Conservation (phyloP, 169 alveolate genomes). For the Plasmodium ovale region DNA sequence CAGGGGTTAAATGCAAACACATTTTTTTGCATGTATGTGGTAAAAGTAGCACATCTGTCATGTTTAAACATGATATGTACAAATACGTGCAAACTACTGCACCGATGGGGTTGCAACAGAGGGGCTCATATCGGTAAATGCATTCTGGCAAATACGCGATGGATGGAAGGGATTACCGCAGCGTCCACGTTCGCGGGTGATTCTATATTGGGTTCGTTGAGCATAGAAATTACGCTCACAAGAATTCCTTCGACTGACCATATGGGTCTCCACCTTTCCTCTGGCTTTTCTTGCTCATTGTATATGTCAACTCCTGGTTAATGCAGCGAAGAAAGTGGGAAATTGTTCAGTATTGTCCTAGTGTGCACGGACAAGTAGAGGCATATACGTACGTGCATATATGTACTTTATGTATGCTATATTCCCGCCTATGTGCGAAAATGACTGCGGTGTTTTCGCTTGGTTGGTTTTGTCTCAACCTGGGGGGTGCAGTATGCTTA, state of each 20-base stretch:
- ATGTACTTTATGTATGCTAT: neutral
- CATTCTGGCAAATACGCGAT: too few species aligned
- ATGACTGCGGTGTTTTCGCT: neutral
- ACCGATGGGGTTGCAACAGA: too few species aligned
- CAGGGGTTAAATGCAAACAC: neutral
- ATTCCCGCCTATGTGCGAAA: neutral
- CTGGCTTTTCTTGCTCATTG: slow-evolving; percentile 97
- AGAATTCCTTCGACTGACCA: slow-evolving; percentile 97
- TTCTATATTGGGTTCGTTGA: slow-evolving; percentile 96
- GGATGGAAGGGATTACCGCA: slow-evolving; percentile 80
- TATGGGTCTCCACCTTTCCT: slow-evolving; percentile 99
- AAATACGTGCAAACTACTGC: too few species aligned
- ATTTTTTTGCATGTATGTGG: too few species aligned
- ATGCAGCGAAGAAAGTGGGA: neutral
- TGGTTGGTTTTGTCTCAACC: slow-evolving; percentile 79
- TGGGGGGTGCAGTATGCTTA: slow-evolving; percentile 97
- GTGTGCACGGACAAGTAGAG: neutral
- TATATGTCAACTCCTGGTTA: slow-evolving; percentile 88
- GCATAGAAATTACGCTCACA: slow-evolving; percentile 96
- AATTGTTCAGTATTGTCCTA: neutral
- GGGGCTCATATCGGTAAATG: too few species aligned
- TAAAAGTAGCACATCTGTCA: too few species aligned
- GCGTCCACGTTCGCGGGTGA: slow-evolving; percentile 98
- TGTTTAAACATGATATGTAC: too few species aligned
- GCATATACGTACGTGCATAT: neutral